Evolutionary conservation across 2,329 filamentous ascomycete species (phyloP).

Genomic region (Calycina herbarum): DNA sequence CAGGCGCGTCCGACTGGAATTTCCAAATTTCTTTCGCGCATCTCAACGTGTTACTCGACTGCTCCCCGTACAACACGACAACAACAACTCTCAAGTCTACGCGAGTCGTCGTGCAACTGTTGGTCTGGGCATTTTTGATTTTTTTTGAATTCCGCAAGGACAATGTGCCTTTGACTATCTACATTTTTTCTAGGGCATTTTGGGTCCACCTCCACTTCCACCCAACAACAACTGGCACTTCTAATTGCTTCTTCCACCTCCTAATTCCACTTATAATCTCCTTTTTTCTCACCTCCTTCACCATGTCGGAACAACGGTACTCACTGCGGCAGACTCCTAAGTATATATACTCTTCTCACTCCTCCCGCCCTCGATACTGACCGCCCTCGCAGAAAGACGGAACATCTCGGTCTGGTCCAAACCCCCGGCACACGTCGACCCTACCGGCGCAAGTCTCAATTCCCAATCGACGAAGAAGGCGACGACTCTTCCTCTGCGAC

Average conservation of each 20-base stretch:
- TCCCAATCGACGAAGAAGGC: conserved; percentile 34
- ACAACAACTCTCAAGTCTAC: not conserved
- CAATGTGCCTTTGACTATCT: conserved; percentile 1
- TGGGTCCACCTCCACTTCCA: not conserved
- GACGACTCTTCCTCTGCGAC: conserved; percentile 38
- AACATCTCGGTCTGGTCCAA: conserved; percentile 51
- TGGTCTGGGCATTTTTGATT: not conserved
- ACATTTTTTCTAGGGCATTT: conserved; percentile 1
- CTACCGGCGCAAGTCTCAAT: conserved; percentile 43
- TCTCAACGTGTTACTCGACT: not conserved
- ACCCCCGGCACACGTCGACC: conserved; percentile 47
- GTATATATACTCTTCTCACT: conserved; percentile 24
- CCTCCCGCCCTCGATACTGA: conserved; percentile 16
- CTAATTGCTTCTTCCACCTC: not conserved
- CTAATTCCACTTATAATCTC: conserved; percentile 5
- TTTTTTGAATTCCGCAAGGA: not conserved
- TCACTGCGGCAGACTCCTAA: conserved; percentile 38
- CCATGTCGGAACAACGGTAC: conserved; percentile 37
- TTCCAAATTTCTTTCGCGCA: not conserved
- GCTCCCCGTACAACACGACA: not conserved
- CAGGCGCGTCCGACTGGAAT: conserved; percentile 2
- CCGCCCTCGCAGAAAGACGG: conserved; percentile 46
- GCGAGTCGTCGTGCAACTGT: not conserved
- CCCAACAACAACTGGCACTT: not conserved
- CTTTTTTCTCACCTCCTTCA: conserved; percentile 7